Base-by-base conservation (phyloP, 2,329 filamentous ascomycete genomes). In the Penicillium brasilianum region DNA sequence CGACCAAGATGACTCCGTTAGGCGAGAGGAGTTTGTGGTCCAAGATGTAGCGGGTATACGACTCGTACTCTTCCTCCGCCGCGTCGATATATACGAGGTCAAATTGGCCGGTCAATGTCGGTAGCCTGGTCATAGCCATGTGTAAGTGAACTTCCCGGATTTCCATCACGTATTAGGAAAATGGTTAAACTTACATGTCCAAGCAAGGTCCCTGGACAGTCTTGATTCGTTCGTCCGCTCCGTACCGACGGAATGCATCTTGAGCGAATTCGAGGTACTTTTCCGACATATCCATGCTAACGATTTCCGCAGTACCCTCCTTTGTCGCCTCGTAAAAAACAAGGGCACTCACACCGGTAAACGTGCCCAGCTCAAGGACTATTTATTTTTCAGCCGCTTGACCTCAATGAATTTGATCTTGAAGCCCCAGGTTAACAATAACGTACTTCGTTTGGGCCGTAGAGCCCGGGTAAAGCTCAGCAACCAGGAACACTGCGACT, bases 51-150 rank as follows among this genome's bases (percentile, higher is more conserved):
- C 32, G 51, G 22, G 37, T 37, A 22, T 60, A 60, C 13, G 51
- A 22, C 20, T 22, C 58, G 37, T 60, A 60, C 36, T 37, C 58
- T 13, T 60, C 58, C 51, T 60, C 48, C 5, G 25, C 32, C 8
- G 58, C 58, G 36, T 60, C 58, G 41, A 60, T 39, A 41, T 49
- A 57, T 18, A 57, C 49, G 37, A 57, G 28, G 30, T 57, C 55
- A n/a, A 57, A 57, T 37, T 57, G 22, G 25, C 55, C 55, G 5
- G 22, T 36, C 55, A 57, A 39, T 5, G 43, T 39, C 32, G 22
- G 55, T n/a, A 57, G 36, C 28, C 50, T 53, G 50, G 2, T 36
- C 28, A 30, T 18, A 11, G 11, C 36, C 36, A 16, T 39, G 11
- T 11, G 36, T 39, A 11, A 10, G n/a, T 16, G 11, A 11, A 10